Evolutionary conservation across 371 early-diverging fungal species (phyloP), one percentile per base, ranked within the genome.

Genomic region (Mycotypha africana): DNA sequence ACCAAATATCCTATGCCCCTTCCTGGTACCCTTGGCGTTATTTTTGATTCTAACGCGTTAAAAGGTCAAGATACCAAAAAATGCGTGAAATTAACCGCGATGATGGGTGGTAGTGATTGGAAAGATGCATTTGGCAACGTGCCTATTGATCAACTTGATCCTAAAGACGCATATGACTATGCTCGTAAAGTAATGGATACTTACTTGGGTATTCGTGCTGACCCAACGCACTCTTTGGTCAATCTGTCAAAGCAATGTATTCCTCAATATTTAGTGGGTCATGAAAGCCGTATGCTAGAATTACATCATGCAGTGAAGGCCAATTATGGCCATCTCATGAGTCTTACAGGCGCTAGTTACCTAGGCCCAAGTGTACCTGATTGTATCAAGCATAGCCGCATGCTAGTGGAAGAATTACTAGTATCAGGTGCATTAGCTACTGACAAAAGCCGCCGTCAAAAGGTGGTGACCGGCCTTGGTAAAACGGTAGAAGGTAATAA

Each of bases 51-150:
- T 11, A 84, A 82, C 42, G 76, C 87, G 3, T 57, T 90, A 51
- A 84, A 84, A 1, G 72, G 63, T 5, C 89, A 88, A 47, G 85
- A 86, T 25, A n/a, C 44, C 8, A 10, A 16, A 3, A 19, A 31
- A n/a, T 53, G 56, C 23, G 58, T 66, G 1, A 82, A 89, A 24
- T 44, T 92, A 10, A 95, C 95, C 0, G 92, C 84, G 22, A 95
- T 97, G 96, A 74, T 95, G 36, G 96, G 96, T 43, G 97, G 95
- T 1, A 78, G 86, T 42, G 67, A 73, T 43, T 93, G 91, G 73
- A 42, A 67, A 4, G 62, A 76, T 21, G 58, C 67, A 4, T 75
- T 75, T 45, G 55, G 53, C 12, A 37, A 50, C 1, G 41, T 41
- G 2, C 47, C 67, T 2, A 56, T 65, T 5, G 56, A 56, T 2